Base-by-base conservation (phyloP, 805 yeast species). In the Candida awuae region DNA sequence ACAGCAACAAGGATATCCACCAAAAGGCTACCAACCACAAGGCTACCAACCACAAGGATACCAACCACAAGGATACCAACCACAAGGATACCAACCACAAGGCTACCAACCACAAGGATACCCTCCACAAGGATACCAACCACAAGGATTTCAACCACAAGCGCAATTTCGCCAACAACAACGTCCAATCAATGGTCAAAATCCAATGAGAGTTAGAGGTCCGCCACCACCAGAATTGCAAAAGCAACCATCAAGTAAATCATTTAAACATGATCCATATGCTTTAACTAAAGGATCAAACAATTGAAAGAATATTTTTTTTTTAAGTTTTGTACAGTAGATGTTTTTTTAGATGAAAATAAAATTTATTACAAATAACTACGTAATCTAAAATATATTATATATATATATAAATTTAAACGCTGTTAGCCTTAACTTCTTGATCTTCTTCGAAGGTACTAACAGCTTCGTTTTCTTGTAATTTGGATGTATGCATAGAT, bases 371-470 rank as follows among this genome's bases (percentile, higher is more conserved):
- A 18, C 16, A 29, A 29, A 29, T n/a, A 4, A 12, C 3, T 9
- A 29, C 16, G 7, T n/a, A n/a, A 25, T 25, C 28, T 13, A 13
- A 25, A 25, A 12, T 25, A 25, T 8, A 6, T 10, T 25, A 25
- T 25, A 14, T 25, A 25, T 14, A 12, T 25, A 12, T 25, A 25
- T 5, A 25, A 6, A 25, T 14, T 28, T 32, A 40, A 30, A 42
- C 46, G 26, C 33, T 30, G 27, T 37, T 65, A 47, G 68, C 72
- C 48, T 68, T 66, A 30, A 80, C 85, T 52, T 75, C 82, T 53
- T 70, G 63, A 55, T 81, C 88, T 55, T 76, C 85, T 58, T 81
- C 88, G 46, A 80, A 64, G 29, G 68, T 60, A 34, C 73, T 70
- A 48, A 81, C 78, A 35, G 66, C 69, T 21, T 70, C 72, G 52